Conservation (phyloP, 148 eudicot species). For the Chenopodium suecicum region DNA sequence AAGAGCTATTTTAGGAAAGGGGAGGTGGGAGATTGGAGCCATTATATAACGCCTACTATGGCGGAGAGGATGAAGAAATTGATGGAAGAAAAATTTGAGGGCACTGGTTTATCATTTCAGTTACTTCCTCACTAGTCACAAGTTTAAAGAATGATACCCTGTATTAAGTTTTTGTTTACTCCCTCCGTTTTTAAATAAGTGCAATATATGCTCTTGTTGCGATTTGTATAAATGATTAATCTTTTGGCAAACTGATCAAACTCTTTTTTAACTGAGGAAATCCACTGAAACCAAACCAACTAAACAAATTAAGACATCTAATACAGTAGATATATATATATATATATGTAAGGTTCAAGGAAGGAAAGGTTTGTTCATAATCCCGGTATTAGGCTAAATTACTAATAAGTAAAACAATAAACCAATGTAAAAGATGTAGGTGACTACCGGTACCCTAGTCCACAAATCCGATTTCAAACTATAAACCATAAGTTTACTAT, state of each 20-base stretch:
- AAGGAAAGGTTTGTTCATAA: neutral
- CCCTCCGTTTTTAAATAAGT: too few relatives aligned
- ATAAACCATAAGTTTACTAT: conserved; percentile 24
- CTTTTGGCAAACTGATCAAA: too few relatives aligned
- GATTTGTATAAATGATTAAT: too few relatives aligned
- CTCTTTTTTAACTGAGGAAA: too few relatives aligned
- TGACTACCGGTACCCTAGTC: neutral
- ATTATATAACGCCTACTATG: neutral
- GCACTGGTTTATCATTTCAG: conserved; percentile 4
- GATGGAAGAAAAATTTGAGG: neutral
- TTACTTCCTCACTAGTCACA: neutral
- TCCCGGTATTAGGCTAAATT: neutral
- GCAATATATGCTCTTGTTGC: too few relatives aligned
- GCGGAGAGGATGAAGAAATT: neutral
- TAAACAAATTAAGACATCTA: too few relatives aligned
- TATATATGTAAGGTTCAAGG: neutral
- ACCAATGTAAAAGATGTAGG: too few relatives aligned
- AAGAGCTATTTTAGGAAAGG: conserved; percentile 10
- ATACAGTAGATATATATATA: too few relatives aligned
- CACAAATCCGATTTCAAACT: conserved; percentile 14
- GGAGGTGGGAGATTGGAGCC: neutral
- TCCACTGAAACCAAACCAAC: too few relatives aligned
- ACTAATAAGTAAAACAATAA: neutral
- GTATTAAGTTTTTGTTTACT: too few relatives aligned
- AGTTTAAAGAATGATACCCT: too few relatives aligned